Evolutionary conservation across 2,329 filamentous ascomycete species (phyloP), one percentile per base, ranked within the genome.

Genomic region (Verticillium tricorpus): DNA sequence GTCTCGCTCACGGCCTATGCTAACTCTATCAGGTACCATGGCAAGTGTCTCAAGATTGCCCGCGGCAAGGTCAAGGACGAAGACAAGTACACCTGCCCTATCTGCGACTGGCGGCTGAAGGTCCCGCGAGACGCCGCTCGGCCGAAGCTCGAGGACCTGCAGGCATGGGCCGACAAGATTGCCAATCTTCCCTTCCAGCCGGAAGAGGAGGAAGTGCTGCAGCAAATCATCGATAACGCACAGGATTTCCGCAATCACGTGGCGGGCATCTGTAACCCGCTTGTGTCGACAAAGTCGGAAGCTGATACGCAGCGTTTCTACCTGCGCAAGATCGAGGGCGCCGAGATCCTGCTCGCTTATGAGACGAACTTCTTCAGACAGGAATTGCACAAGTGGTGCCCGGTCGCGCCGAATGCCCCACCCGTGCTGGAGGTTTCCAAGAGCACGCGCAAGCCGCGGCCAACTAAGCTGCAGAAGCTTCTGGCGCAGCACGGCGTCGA

Each of bases 351-450:
- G 3, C 82, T 99, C 2, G 86, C 93, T 0, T 90, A 89, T 62
- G 95, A 99, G 77, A 97, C 94, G n/a, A 99, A 99, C 72, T 97
- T 96, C 75, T 94, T 99, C 79, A 89, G 94, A 28, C 93, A 97
- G 72, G 93, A 97, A 72, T 82, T 99, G 61, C 95, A 99, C 76
- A 96, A 92, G 72, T 97, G 92, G 90, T 92, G 89, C 45, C 93
- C 93, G 2, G 92, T 98, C 31, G 93, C 95, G 1, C 90, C 92
- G 0, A 85, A 92, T 15, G 82, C 95, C 14, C 95, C 95, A 3
- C 93, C 93, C 25, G 88, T 96, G 40, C 82, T 97, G 11, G 90
- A 97, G 64, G 85, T 89, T 17, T 98, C 94, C 0, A 85, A 93
- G 65, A 97, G 93, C 58, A 99, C 95, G 5, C 86, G 95, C 62